Evolutionary conservation across 2,329 filamentous ascomycete genomes (phyloP).

Genomic region (Kalmusia sp.): DNA sequence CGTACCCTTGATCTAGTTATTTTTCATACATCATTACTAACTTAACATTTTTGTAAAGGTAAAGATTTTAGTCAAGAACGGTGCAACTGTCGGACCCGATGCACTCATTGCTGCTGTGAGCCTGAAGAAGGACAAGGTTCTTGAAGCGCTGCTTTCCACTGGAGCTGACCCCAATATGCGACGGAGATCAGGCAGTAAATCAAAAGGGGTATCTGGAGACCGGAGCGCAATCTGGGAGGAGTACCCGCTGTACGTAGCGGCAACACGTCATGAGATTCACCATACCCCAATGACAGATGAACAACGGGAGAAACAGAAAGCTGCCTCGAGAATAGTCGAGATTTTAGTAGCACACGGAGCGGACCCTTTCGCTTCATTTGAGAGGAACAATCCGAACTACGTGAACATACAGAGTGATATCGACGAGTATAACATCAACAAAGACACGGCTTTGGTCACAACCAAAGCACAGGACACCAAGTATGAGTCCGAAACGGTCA

Average conservation of each 20-base stretch:
- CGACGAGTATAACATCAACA: background rate
- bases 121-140: background rate
- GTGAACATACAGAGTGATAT: background rate
- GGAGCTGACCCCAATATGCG: slow-evolving; percentile 13
- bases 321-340: background rate
- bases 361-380: slow-evolving; percentile 6
- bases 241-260: slow-evolving; percentile 5
- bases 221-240: background rate
- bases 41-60: background rate
- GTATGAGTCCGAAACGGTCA: background rate
- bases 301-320: background rate
- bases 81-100: slow-evolving; percentile 8
- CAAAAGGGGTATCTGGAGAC: background rate
- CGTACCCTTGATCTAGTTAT: background rate
- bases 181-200: background rate
- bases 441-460: background rate
- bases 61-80: slow-evolving; percentile 8
- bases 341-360: slow-evolving; percentile 9
- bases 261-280: background rate
- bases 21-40: background rate
- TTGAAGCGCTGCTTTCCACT: slow-evolving; percentile 6
- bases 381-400: background rate
- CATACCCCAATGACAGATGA: background rate
- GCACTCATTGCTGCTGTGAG: slow-evolving; percentile 12
- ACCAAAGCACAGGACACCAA: background rate